Evolutionary conservation across 345 rosid genomes (phyloP).

Genomic region (Kernera saxatilis): DNA sequence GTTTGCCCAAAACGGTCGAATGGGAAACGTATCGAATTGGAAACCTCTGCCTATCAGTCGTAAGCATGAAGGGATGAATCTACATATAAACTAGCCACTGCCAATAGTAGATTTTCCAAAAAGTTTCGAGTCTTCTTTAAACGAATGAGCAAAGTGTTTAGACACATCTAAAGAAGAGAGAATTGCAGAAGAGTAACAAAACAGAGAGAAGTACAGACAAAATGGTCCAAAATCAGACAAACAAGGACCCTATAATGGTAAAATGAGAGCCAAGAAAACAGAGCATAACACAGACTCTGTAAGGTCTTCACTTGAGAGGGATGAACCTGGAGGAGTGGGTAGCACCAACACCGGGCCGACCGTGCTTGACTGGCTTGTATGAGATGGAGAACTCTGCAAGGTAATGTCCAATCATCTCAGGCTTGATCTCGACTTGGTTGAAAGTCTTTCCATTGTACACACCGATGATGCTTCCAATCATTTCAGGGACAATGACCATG

Average conservation of each 20-base stretch:
- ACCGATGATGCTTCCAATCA: slow-evolving; percentile 20
- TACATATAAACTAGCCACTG: too few relatives aligned
- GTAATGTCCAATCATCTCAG: slow-evolving; percentile 21
- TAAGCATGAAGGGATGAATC: too few relatives aligned
- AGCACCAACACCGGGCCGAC: slow-evolving; percentile 74
- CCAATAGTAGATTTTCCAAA: not conserved
- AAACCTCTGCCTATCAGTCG: too few relatives aligned
- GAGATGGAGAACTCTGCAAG: slow-evolving; percentile 50
- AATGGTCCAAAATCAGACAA: not conserved
- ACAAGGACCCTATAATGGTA: not conserved
- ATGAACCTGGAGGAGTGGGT: slow-evolving; percentile 80
- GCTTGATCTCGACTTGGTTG: slow-evolving; percentile 16
- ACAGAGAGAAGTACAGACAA: not conserved
- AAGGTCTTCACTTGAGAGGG: slow-evolving; percentile 48
- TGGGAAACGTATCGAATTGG: too few relatives aligned
- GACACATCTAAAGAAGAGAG: not conserved
- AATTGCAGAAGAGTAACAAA: not conserved
- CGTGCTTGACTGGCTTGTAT: slow-evolving; percentile 68
- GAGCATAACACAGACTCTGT: not conserved
- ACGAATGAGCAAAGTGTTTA: slow-evolving; percentile 8
- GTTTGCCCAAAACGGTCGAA: too few relatives aligned
- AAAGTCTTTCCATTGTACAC: slow-evolving; percentile 22
- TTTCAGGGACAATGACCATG: slow-evolving; percentile 38
- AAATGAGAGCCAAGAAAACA: not conserved
- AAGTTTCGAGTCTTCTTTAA: slow-evolving; percentile 16